Evolutionary conservation across 2,329 filamentous ascomycete species (phyloP).

Genomic region (Ceratocystis harringtonii): DNA sequence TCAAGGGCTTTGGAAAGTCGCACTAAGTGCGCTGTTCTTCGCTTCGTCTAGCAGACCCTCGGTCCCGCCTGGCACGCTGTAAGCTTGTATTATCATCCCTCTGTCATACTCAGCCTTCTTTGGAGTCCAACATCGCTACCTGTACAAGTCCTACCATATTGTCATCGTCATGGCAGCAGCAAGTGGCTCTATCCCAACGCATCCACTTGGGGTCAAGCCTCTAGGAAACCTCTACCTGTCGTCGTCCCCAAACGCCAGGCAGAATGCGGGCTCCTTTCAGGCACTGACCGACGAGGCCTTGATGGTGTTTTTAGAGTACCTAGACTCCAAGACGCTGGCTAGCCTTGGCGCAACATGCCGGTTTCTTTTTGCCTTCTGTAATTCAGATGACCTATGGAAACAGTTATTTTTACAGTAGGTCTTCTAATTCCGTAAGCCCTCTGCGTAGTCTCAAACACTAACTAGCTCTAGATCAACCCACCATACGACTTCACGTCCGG

Average conservation of each 20-base stretch:
- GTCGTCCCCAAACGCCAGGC: constrained; percentile 15
- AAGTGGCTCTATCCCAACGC: constrained; percentile 46
- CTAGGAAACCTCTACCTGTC: constrained; percentile 68
- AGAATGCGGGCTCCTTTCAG: constrained; percentile 47
- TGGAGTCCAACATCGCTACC: not conserved
- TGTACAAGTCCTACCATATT: not conserved
- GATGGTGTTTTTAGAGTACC: constrained; percentile 55
- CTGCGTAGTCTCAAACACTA: not conserved
- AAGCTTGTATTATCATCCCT: not conserved
- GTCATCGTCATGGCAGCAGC: not conserved
- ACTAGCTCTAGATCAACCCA: constrained; percentile 20
- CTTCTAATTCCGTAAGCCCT: not conserved
- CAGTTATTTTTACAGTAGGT: constrained; percentile 68
- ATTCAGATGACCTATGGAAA: constrained; percentile 82
- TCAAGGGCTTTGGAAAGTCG: not conserved
- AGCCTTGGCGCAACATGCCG: constrained; percentile 64
- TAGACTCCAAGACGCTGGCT: constrained; percentile 49
- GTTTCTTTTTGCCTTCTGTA: constrained; percentile 71
- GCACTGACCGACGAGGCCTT: constrained; percentile 69
- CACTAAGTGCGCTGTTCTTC: not conserved
- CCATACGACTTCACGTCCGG: not conserved
- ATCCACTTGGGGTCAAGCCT: constrained; percentile 75
- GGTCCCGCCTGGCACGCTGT: not conserved
- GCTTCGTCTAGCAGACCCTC: not conserved
- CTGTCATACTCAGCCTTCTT: not conserved